Conservation (phyloP, 1,139 yeast species). For the Pichia sp. region DNA sequence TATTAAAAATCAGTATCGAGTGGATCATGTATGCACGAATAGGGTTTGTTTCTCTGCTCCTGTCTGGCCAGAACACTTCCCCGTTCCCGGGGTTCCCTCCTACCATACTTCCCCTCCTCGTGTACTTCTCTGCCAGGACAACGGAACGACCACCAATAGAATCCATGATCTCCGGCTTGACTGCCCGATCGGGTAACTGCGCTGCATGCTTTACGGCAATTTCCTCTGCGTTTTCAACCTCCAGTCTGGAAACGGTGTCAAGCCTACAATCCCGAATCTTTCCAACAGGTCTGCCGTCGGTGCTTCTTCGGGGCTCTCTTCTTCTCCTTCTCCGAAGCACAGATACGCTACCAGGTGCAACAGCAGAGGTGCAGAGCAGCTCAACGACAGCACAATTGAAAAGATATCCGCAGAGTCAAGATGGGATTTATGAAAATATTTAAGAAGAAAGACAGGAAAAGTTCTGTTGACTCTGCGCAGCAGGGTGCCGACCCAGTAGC, state of each 20-base stretch:
- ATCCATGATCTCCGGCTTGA: background rate
- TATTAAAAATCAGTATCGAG: conserved; percentile 37
- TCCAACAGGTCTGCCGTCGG: background rate
- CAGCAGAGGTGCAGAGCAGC: no score
- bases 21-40: conserved; percentile 38
- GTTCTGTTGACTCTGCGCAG: background rate
- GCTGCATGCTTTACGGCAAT: background rate
- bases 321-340: no score
- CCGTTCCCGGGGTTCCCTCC: background rate
- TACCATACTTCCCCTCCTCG: no score
- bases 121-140: no score
- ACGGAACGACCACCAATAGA: background rate
- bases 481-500: background rate
- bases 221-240: background rate
- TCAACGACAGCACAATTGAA: background rate
- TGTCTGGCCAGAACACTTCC: background rate
- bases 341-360: no score
- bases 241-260: background rate
- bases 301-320: background rate
- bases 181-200: background rate
- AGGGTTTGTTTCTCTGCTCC: background rate
- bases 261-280: no score
- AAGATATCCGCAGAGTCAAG: background rate
- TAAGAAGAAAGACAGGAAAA: conserved; percentile 18
- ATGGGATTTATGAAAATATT: conserved; percentile 26